A percentile compares a stretch with the other conserved stretches of the same genome.
phyloP scores from a whole-genome alignment of 441 rosid genomes.

The Aleurites moluccanus region DNA sequence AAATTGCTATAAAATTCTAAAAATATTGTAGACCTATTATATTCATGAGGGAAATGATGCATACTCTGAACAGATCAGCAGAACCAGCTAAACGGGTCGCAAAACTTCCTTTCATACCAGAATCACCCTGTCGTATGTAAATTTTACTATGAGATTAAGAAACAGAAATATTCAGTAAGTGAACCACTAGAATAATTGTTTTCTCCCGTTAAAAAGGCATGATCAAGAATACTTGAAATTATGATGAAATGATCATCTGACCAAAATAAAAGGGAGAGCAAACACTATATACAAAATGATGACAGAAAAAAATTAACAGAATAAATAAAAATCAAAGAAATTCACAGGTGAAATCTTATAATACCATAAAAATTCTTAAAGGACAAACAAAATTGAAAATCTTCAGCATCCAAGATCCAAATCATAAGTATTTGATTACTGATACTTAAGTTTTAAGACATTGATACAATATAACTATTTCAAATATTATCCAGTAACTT shows the following conservation, averaged over 20 bases:
- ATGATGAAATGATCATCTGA: not conserved
- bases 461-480: not conserved
- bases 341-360: not conserved
- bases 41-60: conserved; percentile 23
- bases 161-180: conserved; percentile 12
- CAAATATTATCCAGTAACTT: conserved; percentile 5
- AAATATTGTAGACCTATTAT: not conserved
- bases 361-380: not conserved
- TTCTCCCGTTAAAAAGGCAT: conserved; percentile 31
- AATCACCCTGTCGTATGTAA: conserved; percentile 64
- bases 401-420: not conserved
- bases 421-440: not conserved
- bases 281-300: not conserved
- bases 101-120: conserved; percentile 84
- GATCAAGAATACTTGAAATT: too few relatives aligned
- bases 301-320: not conserved
- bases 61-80: conserved; percentile 79
- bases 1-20: not conserved
- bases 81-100: conserved; percentile 93
- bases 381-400: not conserved
- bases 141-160: conserved; percentile 9
- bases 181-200: conserved; percentile 20
- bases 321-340: not conserved
- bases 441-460: not conserved
- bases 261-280: not conserved